Evolutionary conservation across 495 filamentous ascomycete species (phyloP).

Genomic region (Aspergillus ostianus): DNA sequence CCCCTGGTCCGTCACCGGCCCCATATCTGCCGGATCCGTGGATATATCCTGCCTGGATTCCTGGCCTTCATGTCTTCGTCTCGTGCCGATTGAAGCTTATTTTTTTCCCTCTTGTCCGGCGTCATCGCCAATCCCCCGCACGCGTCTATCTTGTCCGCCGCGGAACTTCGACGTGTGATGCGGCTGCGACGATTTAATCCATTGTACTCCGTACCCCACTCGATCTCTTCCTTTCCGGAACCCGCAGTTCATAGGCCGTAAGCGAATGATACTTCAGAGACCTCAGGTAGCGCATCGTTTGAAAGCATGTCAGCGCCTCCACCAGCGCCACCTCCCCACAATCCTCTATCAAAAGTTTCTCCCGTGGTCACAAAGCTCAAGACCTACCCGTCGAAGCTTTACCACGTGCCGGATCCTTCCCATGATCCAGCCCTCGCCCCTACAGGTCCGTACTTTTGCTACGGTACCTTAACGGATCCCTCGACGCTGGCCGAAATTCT

Average conservation of each 20-base stretch:
- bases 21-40: background rate
- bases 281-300: too few relatives aligned
- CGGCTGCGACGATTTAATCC: background rate
- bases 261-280: too few relatives aligned
- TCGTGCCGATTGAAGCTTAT: background rate
- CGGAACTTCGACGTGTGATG: too few relatives aligned
- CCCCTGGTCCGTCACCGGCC: background rate
- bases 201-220: background rate
- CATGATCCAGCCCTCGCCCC: constrained; percentile 12
- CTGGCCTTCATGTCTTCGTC: too few relatives aligned
- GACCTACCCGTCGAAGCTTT: background rate
- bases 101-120: background rate
- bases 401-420: background rate
- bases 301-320: too few relatives aligned
- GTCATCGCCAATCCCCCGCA: background rate
- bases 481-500: constrained; percentile 20
- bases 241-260: too few relatives aligned
- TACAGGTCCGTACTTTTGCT: constrained; percentile 33
- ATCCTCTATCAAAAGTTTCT: background rate
- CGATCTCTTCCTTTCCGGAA: too few relatives aligned
- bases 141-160: too few relatives aligned
- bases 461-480: constrained; percentile 29
- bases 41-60: background rate
- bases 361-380: background rate
- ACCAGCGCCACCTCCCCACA: too few relatives aligned